Evolutionary conservation across 768 basidiomycete genomes (phyloP).

Genomic region (Hemileccinum impolitum): DNA sequence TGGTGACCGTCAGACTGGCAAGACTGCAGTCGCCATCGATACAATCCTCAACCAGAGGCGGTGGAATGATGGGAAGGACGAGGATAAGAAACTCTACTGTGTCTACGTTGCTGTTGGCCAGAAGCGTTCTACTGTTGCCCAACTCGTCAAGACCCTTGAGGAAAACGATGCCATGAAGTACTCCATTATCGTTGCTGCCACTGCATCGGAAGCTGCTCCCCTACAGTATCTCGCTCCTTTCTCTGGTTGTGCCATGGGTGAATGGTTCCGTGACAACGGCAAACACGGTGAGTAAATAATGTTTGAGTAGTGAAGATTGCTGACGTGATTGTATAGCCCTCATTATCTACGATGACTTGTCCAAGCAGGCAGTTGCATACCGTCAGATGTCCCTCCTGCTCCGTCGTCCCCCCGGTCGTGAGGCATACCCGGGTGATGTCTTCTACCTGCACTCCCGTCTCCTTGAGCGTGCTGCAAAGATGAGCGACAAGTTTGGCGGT

Average conservation of each 20-base stretch:
- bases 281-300: constrained; percentile 76
- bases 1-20: constrained; percentile 99
- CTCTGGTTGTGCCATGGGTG: constrained; percentile 99
- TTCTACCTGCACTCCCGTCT: constrained; percentile 99
- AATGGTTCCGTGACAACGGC: constrained; percentile 99
- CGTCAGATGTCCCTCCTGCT: constrained; percentile 99
- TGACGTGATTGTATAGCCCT: constrained; percentile 52
- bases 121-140: constrained; percentile 99
- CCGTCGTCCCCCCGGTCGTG: constrained; percentile 99
- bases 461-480: constrained; percentile 99
- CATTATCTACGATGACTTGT: constrained; percentile 99
- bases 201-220: constrained; percentile 98
- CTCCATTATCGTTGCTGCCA: constrained; percentile 98
- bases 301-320: not conserved
- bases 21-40: constrained; percentile 99
- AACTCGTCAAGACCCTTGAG: constrained; percentile 98
- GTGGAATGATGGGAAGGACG: constrained; percentile 98
- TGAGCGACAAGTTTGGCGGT: constrained; percentile 98
- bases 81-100: constrained; percentile 98
- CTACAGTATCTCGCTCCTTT: constrained; percentile 99
- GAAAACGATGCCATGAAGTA: constrained; percentile 99
- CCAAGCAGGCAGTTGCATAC: constrained; percentile 99
- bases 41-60: constrained; percentile 99
- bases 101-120: constrained; percentile 99
- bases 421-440: constrained; percentile 99